These are phyloP conservation scores for Kitagawia praeruptora DNA, from an alignment of 129 eudicot species.

Conservation along the genomic window DNA sequence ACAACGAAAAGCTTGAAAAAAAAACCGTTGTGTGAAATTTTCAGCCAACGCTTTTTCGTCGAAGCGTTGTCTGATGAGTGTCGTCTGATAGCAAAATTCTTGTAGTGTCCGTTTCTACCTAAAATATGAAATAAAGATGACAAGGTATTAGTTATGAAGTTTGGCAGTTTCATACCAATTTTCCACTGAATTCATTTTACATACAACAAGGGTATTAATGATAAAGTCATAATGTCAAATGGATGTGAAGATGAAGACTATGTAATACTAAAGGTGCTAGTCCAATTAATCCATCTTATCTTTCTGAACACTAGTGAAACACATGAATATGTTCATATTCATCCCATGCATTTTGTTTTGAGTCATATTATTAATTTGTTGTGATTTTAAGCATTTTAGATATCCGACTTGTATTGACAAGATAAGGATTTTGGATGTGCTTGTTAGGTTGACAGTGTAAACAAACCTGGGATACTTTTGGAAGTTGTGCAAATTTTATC, in stretches of 20 bases:
- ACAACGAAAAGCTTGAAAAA: no score
- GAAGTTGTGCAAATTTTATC: constrained; percentile 90
- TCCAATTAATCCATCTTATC: no score
- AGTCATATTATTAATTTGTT: background rate
- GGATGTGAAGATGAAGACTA: no score
- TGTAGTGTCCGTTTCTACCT: no score
- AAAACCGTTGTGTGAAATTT: no score
- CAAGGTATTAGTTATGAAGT: background rate
- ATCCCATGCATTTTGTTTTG: background rate
- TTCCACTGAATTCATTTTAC: background rate
- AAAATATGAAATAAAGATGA: background rate
- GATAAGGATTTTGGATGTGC: constrained; percentile 18
- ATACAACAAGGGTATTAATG: background rate
- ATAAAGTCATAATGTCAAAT: no score
- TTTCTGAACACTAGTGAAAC: background rate
- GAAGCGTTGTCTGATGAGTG: no score
- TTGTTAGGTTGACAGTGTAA: constrained; percentile 79
- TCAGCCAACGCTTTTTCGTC: no score
- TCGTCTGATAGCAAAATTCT: no score
- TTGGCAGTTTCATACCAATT: background rate
- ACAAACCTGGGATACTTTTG: constrained; percentile 85
- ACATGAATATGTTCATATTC: no score
- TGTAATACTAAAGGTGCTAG: no score
- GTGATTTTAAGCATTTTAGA: background rate
- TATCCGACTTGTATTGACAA: constrained; percentile 1